A percentile compares a stretch with the other conserved stretches of the same genome.
Evolutionary conservation across 176 grass and related monocot species (phyloP).

Genomic region (Avena eriantha): DNA sequence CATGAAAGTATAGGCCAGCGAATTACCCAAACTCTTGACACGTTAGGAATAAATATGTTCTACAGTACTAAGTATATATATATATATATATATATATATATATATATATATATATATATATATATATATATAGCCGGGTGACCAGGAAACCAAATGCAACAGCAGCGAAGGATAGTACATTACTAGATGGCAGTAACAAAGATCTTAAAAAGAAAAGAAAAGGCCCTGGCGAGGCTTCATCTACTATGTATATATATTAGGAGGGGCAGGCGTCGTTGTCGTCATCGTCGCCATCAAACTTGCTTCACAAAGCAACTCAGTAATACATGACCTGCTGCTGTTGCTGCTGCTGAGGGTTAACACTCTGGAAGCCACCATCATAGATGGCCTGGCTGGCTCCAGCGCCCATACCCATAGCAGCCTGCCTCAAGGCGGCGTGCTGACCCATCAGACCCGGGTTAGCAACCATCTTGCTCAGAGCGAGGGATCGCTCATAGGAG

Average conservation of each 20-base stretch:
- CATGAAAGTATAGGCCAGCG: neutral
- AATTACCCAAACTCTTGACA: neutral
- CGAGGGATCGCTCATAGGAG: constrained; percentile 72
- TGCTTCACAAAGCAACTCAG: constrained; percentile 50
- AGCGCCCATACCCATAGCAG: constrained; percentile 58
- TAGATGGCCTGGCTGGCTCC: constrained; percentile 83
- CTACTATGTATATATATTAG: constrained; percentile 56
- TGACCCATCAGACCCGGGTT: constrained; percentile 75
- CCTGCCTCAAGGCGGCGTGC: constrained; percentile 71
- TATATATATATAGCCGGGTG: constrained; percentile 44
- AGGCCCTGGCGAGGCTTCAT: constrained; percentile 43
- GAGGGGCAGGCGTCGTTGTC: constrained; percentile 17
- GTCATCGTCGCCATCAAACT: neutral
- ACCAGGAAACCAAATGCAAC: neutral
- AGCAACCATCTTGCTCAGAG: constrained; percentile 68
- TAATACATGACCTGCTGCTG: constrained; percentile 84
- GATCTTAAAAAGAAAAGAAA: constrained; percentile 10
- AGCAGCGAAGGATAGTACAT: constrained; percentile 6
- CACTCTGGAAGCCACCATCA: constrained; percentile 72
- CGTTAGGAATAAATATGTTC: constrained; percentile 28
- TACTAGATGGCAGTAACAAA: constrained; percentile 28
- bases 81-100: constrained; percentile 49
- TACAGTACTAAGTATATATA: neutral
- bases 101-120: constrained; percentile 51
- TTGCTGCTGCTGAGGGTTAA: constrained; percentile 32